phyloP scores from a whole-genome alignment of 441 rosid genomes.

The Geranium incanum region DNA sequence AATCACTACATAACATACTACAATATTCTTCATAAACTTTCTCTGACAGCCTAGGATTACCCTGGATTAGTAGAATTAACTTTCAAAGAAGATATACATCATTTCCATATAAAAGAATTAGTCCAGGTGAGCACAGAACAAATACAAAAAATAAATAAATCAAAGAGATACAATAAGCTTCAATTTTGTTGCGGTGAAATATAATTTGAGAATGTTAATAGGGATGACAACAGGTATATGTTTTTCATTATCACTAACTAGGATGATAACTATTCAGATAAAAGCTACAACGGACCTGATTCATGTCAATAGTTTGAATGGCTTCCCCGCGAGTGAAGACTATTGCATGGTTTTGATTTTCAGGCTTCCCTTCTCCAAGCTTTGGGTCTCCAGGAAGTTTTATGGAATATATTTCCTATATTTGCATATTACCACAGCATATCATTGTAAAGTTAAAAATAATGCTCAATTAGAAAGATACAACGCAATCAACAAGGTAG shows the following conservation, averaged over 20 bases:
- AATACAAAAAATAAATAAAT: neutral
- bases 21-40: neutral
- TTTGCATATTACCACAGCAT: neutral
- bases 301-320: slow-evolving; percentile 97
- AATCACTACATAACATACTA: too few species aligned
- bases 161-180: neutral
- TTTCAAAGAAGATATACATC: neutral
- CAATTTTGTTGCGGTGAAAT: neutral
- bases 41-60: neutral
- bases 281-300: slow-evolving; percentile 47
- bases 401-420: slow-evolving; percentile 81
- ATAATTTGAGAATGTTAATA: neutral
- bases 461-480: neutral
- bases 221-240: neutral
- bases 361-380: slow-evolving; percentile 99
- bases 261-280: neutral
- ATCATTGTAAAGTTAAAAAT: neutral
- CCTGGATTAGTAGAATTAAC: neutral
- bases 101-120: slow-evolving; percentile 2
- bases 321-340: slow-evolving; percentile 97
- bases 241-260: neutral
- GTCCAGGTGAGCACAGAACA: neutral
- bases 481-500: neutral
- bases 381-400: slow-evolving; percentile 96
- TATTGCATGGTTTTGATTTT: slow-evolving; percentile 97